phyloP scores from a whole-genome alignment of 345 rosid species.

The Excoecaria agallocha region DNA sequence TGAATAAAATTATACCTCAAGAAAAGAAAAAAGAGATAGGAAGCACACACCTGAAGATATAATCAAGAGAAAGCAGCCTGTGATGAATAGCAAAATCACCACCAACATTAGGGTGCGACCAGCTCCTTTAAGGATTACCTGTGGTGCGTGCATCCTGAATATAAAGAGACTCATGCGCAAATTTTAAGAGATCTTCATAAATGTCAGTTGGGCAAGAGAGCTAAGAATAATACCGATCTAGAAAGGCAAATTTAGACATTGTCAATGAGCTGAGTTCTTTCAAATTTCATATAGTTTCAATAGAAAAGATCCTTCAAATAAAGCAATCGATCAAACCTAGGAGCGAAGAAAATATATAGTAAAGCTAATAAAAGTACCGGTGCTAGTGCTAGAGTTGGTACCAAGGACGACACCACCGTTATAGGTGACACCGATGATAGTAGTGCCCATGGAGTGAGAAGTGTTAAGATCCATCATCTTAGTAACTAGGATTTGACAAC shows the following conservation, averaged over 20 bases:
- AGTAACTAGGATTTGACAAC: neutral
- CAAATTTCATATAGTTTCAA: too few species aligned
- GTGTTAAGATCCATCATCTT: constrained; percentile 37
- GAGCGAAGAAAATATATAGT: constrained; percentile 4
- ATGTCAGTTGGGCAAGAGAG: neutral
- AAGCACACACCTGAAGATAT: constrained; percentile 51
- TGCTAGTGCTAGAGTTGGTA: constrained; percentile 98
- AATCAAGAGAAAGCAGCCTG: constrained; percentile 57
- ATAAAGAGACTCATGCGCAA: constrained; percentile 56
- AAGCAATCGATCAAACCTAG: neutral
- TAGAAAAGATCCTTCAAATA: neutral
- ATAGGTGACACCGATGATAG: constrained; percentile 97
- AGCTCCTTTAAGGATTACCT: constrained; percentile 81
- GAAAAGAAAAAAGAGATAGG: neutral
- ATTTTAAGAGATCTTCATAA: too few species aligned
- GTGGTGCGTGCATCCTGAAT: constrained; percentile 90
- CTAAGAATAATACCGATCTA: constrained; percentile 69
- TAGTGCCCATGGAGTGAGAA: constrained; percentile 97
- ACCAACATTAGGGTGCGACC: constrained; percentile 97
- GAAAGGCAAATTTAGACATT: constrained; percentile 96
- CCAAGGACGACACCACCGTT: constrained; percentile 98
- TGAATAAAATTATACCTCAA: neutral
- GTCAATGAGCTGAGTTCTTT: constrained; percentile 81
- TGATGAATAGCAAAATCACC: constrained; percentile 60
- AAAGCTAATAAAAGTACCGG: constrained; percentile 47